A percentile compares a stretch with the other conserved stretches of the same genome.
Conservation (phyloP, 306 rosid genomes). For the Citrullus mucosospermus region DNA sequence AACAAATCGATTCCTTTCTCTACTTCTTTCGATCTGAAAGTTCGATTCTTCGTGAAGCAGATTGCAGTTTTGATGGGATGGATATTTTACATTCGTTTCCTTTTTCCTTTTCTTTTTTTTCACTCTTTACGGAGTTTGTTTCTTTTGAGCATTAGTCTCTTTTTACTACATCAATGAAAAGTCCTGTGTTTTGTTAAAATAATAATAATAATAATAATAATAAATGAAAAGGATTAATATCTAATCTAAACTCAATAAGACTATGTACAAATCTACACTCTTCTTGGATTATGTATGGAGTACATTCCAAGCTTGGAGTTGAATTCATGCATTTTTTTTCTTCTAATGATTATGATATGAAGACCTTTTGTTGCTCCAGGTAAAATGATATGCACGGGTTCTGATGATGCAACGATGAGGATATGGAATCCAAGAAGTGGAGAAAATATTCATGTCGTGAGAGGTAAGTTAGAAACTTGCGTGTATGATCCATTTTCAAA, state of each 20-base stretch:
- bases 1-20: too few relatives aligned
- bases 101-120: too few relatives aligned
- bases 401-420: conserved; percentile 79
- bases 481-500: not conserved
- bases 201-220: not conserved
- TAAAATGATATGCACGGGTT: conserved; percentile 78
- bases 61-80: too few relatives aligned
- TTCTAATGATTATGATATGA: not conserved
- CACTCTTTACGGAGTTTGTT: too few relatives aligned
- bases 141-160: too few relatives aligned
- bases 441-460: conserved; percentile 64
- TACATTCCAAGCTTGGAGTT: not conserved
- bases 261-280: not conserved
- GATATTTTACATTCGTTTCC: too few relatives aligned
- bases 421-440: conserved; percentile 81
- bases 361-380: conserved; percentile 33
- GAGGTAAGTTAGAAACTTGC: conserved; percentile 36
- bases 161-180: too few relatives aligned
- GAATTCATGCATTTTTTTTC: not conserved
- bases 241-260: not conserved
- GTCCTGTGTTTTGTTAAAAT: too few relatives aligned
- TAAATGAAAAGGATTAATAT: not conserved
- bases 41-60: too few relatives aligned
- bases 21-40: too few relatives aligned
- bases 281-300: not conserved